A percentile compares a stretch with the other conserved stretches of the same genome.
phyloP scores from a whole-genome alignment of 2,329 filamentous ascomycete species.

The Scleromitrula shiraiana region DNA sequence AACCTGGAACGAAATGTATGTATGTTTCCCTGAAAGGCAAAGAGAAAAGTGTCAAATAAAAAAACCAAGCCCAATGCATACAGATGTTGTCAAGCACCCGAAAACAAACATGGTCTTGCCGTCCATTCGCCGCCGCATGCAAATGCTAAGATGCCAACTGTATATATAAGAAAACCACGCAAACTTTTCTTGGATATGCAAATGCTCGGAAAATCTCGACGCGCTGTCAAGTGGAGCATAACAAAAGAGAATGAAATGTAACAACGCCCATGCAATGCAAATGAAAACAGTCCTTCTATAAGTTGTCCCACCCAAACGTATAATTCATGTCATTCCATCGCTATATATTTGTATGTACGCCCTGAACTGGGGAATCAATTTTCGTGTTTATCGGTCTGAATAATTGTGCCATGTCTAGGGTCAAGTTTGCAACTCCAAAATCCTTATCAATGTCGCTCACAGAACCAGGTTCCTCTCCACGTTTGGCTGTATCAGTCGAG shows the following conservation, averaged over 20 bases:
- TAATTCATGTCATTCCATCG: conserved; percentile 14
- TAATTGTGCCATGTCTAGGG: conserved; percentile 62
- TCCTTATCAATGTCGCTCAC: conserved; percentile 60
- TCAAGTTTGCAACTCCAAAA: conserved; percentile 56
- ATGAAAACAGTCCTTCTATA: conserved; percentile 5
- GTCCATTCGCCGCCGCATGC: conserved; percentile 6
- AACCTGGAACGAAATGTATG: neutral
- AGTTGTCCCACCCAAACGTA: conserved; percentile 12
- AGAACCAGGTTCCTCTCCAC: conserved; percentile 60
- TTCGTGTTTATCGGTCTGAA: conserved; percentile 51
- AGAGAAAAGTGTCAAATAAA: neutral
- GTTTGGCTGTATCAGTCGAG: conserved; percentile 52
- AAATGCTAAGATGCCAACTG: conserved; percentile 1
- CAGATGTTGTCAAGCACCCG: neutral
- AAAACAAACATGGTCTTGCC: neutral
- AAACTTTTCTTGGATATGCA: conserved; percentile 8
- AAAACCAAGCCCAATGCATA: neutral
- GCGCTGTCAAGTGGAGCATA: conserved; percentile 3
- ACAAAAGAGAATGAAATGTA: conserved; percentile 6
- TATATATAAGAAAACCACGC: conserved; percentile 1
- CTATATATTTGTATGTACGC: conserved; percentile 26
- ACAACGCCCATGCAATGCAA: conserved; percentile 11
- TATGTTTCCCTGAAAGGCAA: neutral
- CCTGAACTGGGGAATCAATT: conserved; percentile 31
- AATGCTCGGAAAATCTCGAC: neutral